Conservation (phyloP, 1,284 basidiomycete species). For the Trametes hirsuta region DNA sequence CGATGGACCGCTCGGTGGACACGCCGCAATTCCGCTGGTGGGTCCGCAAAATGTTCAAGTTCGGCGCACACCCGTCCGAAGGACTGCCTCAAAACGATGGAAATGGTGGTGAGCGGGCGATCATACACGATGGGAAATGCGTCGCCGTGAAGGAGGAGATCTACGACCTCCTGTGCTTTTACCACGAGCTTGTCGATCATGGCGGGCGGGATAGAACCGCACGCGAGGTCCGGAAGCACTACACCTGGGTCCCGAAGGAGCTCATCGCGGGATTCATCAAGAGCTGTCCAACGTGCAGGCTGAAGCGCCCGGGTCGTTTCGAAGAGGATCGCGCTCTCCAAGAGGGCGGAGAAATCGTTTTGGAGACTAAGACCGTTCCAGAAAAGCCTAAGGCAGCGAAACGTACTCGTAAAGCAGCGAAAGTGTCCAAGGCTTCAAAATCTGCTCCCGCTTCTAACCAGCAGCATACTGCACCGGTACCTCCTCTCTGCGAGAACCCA, state of each 20-base stretch:
- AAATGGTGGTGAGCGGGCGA: slow-evolving; percentile 37
- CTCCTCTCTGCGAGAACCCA: neutral
- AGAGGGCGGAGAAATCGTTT: neutral
- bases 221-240: slow-evolving; percentile 59
- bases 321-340: slow-evolving; percentile 1
- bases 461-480: neutral
- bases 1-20: slow-evolving; percentile 21
- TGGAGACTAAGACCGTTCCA: neutral
- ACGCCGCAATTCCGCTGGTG: slow-evolving; percentile 67
- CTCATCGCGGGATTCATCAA: slow-evolving; percentile 77
- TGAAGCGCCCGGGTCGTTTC: slow-evolving; percentile 41
- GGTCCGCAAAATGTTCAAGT: slow-evolving; percentile 77
- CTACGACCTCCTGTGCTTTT: slow-evolving; percentile 74
- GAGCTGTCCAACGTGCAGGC: slow-evolving; percentile 69
- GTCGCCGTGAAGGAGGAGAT: slow-evolving; percentile 77
- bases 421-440: neutral
- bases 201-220: slow-evolving; percentile 79
- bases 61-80: slow-evolving; percentile 40
- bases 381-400: neutral
- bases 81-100: slow-evolving; percentile 13
- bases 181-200: slow-evolving; percentile 67
- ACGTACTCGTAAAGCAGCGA: neutral
- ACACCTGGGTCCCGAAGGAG: slow-evolving; percentile 82
- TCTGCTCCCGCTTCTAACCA: neutral
- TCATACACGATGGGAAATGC: slow-evolving; percentile 68